These are phyloP conservation scores for Mortierella sp. DNA, from an alignment of 371 early-diverging fungal species.

Conservation along the genomic window DNA sequence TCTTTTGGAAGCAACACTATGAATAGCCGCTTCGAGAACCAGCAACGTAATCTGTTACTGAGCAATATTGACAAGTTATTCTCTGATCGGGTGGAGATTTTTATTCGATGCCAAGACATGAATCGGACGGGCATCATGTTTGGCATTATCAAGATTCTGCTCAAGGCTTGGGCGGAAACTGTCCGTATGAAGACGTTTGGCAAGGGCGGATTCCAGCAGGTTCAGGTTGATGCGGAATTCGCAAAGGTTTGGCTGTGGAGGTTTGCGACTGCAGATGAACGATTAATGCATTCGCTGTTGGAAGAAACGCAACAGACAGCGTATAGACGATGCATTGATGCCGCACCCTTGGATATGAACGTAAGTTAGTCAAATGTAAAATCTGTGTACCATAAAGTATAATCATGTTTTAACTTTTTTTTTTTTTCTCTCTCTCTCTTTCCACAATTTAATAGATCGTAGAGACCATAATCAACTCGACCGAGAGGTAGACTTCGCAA, in stretches of 20 bases:
- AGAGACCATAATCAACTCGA: conserved; percentile 35
- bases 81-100: conserved; percentile 75
- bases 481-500: conserved; percentile 19
- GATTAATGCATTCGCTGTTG: conserved; percentile 65
- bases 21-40: conserved; percentile 44
- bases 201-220: conserved; percentile 65
- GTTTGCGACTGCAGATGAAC: conserved; percentile 35
- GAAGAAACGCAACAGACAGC: conserved; percentile 73
- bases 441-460: conserved; percentile 16
- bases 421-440: not conserved
- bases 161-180: conserved; percentile 74
- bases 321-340: conserved; percentile 60
- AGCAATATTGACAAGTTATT: conserved; percentile 79
- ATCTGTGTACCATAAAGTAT: not conserved
- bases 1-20: conserved; percentile 53
- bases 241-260: conserved; percentile 63
- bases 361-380: conserved; percentile 31
- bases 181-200: conserved; percentile 64
- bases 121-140: conserved; percentile 63
- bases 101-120: conserved; percentile 68
- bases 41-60: conserved; percentile 60
- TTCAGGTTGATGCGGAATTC: conserved; percentile 73
- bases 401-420: no score
- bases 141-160: conserved; percentile 66
- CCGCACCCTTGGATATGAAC: conserved; percentile 47